Evolutionary conservation across 2,329 filamentous ascomycete genomes (phyloP).

Genomic region (Aureobasidium sp.): DNA sequence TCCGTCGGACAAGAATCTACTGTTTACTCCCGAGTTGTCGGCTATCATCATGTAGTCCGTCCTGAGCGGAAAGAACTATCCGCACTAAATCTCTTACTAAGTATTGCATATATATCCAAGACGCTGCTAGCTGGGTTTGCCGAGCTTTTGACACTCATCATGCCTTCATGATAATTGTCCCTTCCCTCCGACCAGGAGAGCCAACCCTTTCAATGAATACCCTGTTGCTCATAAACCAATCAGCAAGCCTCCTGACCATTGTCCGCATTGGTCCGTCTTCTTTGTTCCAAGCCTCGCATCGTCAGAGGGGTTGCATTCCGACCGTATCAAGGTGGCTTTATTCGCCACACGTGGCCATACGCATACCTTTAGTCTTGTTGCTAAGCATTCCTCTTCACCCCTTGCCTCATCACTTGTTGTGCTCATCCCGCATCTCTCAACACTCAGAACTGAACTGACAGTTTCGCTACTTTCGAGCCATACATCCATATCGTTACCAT

Average conservation of each 20-base stretch:
- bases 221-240: no score
- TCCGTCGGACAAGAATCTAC: not conserved
- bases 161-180: no score
- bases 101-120: no score
- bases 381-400: not conserved
- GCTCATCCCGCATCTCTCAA: not conserved
- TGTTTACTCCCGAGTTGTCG: not conserved
- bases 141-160: no score
- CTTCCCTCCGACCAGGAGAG: no score
- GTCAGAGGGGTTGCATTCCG: not conserved
- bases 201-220: no score
- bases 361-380: conserved; percentile 10
- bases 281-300: not conserved
- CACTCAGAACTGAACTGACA: not conserved
- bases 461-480: not conserved
- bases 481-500: not conserved
- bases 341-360: conserved; percentile 12
- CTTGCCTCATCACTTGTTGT: conserved; percentile 9
- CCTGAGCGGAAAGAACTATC: no score
- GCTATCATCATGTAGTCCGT: not conserved
- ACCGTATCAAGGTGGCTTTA: not conserved
- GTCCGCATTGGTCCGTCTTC: not conserved
- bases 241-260: no score
- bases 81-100: no score
- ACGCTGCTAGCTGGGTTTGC: no score